These are phyloP conservation scores for Bacterosira constricta DNA, from an alignment of 108 stramenopile species.

Conservation along the genomic window DNA sequence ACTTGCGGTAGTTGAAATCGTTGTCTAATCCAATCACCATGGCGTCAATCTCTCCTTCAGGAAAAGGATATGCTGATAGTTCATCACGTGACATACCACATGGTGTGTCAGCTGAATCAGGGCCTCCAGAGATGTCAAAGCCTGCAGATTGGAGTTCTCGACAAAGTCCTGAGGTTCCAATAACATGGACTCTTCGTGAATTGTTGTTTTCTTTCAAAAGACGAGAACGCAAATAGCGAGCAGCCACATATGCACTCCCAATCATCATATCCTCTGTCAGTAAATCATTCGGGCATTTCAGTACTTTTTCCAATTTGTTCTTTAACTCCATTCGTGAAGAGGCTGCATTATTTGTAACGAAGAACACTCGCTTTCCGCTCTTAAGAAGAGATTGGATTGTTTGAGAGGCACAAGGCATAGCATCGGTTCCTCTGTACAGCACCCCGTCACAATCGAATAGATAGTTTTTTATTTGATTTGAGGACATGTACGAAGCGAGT, in stretches of 20 bases:
- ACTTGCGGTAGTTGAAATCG: constrained; percentile 77
- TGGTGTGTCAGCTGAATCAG: constrained; percentile 25
- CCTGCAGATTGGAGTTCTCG: constrained; percentile 66
- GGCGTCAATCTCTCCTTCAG: constrained; percentile 64
- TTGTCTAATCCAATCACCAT: constrained; percentile 81
- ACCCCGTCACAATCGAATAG: constrained; percentile 92
- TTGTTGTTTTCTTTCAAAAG: constrained; percentile 23
- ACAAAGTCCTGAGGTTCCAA: constrained; percentile 75
- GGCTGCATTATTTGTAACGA: constrained; percentile 87
- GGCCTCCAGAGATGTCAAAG: constrained; percentile 55
- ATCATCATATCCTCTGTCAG: constrained; percentile 76
- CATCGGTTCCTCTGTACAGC: constrained; percentile 72
- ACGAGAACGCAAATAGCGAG: constrained; percentile 49
- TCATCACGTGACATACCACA: constrained; percentile 74
- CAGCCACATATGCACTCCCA: constrained; percentile 68
- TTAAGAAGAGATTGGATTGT: constrained; percentile 52
- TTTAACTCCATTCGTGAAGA: constrained; percentile 64
- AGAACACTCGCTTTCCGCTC: constrained; percentile 67
- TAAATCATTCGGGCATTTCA: constrained; percentile 25
- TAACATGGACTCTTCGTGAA: constrained; percentile 62
- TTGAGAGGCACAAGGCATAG: constrained; percentile 63
- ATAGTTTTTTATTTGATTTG: constrained; percentile 60
- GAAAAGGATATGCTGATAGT: constrained; percentile 60
- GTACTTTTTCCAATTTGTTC: constrained; percentile 59
- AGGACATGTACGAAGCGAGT: constrained; percentile 35